Evolutionary conservation across 2,329 filamentous ascomycete species (phyloP).

Genomic region (Clonostachys rosea): DNA sequence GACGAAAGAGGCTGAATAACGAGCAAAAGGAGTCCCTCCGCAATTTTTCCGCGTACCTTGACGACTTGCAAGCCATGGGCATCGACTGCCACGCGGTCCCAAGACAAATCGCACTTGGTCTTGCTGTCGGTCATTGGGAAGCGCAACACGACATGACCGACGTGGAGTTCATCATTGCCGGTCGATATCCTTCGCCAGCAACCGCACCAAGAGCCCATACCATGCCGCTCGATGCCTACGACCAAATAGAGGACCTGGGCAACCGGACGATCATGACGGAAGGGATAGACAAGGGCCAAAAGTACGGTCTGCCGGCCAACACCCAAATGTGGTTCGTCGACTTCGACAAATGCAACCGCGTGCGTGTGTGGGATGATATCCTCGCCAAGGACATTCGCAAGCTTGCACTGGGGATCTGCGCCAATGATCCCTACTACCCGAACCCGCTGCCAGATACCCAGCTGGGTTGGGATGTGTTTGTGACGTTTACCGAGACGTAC

Average conservation of each 20-base stretch:
- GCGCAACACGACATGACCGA: slow-evolving; percentile 6
- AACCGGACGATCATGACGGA: slow-evolving; percentile 1
- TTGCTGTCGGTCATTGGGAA: slow-evolving; percentile 5
- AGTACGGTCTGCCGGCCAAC: slow-evolving; percentile 1
- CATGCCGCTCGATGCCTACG: slow-evolving; percentile 1
- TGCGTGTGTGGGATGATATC: slow-evolving; percentile 3
- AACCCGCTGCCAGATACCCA: slow-evolving; percentile 4
- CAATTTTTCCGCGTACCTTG: slow-evolving; percentile 4
- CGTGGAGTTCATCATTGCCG: slow-evolving; percentile 5
- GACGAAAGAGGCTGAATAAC: slow-evolving; percentile 5
- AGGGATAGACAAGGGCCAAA: background rate
- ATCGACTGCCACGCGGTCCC: slow-evolving; percentile 3
- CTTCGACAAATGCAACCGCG: slow-evolving; percentile 6
- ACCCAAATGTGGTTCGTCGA: slow-evolving; percentile 6
- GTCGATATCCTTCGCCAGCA: background rate
- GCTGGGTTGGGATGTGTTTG: slow-evolving; percentile 6
- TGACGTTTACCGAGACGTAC: slow-evolving; percentile 4
- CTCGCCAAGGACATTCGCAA: slow-evolving; percentile 2
- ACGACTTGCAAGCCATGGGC: slow-evolving; percentile 3
- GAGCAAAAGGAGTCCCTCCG: slow-evolving; percentile 5
- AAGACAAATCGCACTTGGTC: slow-evolving; percentile 4
- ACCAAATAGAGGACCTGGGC: slow-evolving; percentile 1
- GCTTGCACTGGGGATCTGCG: slow-evolving; percentile 4
- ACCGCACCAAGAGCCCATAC: background rate
- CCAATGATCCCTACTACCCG: slow-evolving; percentile 4